Base-by-base conservation (phyloP, 768 basidiomycete genomes). In the Pleurotus giganteus region DNA sequence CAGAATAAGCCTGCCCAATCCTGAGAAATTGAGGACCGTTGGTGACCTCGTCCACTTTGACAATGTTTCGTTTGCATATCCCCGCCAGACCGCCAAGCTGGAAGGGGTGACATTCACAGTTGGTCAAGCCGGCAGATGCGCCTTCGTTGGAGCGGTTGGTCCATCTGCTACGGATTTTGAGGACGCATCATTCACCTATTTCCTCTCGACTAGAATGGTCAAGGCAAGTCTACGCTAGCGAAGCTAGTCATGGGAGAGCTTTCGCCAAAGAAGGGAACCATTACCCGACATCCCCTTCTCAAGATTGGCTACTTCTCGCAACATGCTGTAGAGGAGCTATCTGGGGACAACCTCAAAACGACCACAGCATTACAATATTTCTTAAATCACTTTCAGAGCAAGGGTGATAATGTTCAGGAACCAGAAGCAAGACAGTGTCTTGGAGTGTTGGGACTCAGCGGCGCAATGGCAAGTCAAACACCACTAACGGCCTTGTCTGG, bases 221-320 rank as follows among this genome's bases (percentile, higher is more conserved):
- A 76, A 57, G 82, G 82, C 31, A 86, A 85, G 63, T 78, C 80
- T 6, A 84, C 84, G 0, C 60, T 86, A 7, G 81, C 81, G 60
- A 77, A 77, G 52, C 57, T 78, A 21, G 65, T 78, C 36, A 70
- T 74, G 13, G 74, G 74, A 4, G 43, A 17, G 32, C 54, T 41
- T 47, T 8, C 42, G 42, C 34, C 53, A 15, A 28, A 21, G 24
- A 54, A 45, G 12, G 86, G 86, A 7, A 75, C 66, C 26, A 74
- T 85, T 8, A 72, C 68, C 27, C 72, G 73, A 27, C 86, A 87
- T 65, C 77, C 84, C 4, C 69, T 74, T 4, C 69, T 80, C 27
- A 72, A 72, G 17, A 78, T 87, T 32, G 83, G 81, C 1, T 84
- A 83, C 66, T 88, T 82, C 61, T 77, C 76, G 0, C 85, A 88